Base-by-base conservation (phyloP, 2,329 filamentous ascomycete species). In the Xylaria arbuscula region DNA sequence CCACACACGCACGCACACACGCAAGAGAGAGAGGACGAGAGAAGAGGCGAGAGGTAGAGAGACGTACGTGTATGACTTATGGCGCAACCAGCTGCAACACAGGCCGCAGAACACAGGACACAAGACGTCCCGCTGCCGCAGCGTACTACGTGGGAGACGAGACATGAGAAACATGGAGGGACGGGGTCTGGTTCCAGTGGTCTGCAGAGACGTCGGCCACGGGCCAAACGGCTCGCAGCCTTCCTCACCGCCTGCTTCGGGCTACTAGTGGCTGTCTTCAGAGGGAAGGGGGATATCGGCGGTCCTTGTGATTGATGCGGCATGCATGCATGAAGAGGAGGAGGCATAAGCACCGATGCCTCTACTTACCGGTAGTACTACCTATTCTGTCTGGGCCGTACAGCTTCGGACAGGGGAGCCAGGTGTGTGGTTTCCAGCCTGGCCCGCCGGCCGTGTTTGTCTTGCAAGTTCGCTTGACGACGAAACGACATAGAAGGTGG, bases 221-320 rank as follows among this genome's bases (percentile, higher is more conserved):
- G 58, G 76, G 73, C 78, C 78, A 79, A 79, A 79, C 78, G 77
- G 76, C 77, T 79, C 72, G 68, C 74, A 77, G 75, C 77, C 77
- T 77, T 73, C 50, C 55, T 69, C 73, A 79, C 78, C 78, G 78
- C 78, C 76, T 78, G 75, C 73, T 71, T 76, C 72, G 75, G 75
- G 72, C 73, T 71, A 67, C 69, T 68, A 72, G 72, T 72, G 64
- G 53, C 65, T 71, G 50, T 69, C 60, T 59, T 69, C 40, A 53
- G 51, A 60, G 61, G n/a, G 62, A 56, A 62, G 56, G 56, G 56
- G 57, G 54, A 65, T 60, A 60, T 63, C 59, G 61, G 57, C 64
- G 40, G 63, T 42, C 57, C 56, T 70, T 75, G 76, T 77, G 74
- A 76, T 75, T 74, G 74, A 67, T 74, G 75, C 70, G 57, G 53